Conservation (phyloP, 108 stramenopile species). For the Skeletonema marinoi region DNA sequence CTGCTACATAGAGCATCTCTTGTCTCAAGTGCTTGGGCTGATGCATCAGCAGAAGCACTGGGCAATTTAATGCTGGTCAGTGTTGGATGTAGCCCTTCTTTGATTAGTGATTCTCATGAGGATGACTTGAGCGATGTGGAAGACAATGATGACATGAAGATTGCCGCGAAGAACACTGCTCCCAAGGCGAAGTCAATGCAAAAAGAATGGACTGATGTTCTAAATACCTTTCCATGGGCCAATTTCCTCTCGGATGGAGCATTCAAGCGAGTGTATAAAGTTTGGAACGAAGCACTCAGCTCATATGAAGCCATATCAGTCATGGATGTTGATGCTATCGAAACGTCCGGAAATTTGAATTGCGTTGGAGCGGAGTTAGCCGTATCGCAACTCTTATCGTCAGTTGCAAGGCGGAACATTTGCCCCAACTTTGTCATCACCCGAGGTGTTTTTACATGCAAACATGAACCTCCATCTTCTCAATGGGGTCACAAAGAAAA, state of each 20-base stretch:
- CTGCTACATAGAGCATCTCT: constrained; percentile 58
- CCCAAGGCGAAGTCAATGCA: constrained; percentile 52
- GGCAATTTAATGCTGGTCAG: constrained; percentile 70
- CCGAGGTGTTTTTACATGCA: constrained; percentile 75
- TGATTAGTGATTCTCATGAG: constrained; percentile 21
- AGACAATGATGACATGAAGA: constrained; percentile 18
- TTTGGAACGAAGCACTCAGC: constrained; percentile 58
- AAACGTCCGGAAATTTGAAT: constrained; percentile 60
- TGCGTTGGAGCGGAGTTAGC: constrained; percentile 88
- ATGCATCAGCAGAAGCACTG: constrained; percentile 69
- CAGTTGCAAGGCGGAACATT: constrained; percentile 81
- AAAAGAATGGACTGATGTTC: constrained; percentile 63
- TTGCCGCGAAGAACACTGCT: background rate
- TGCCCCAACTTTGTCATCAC: constrained; percentile 94
- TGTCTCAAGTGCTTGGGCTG: constrained; percentile 79
- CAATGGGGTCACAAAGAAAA: constrained; percentile 72
- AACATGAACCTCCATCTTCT: constrained; percentile 59
- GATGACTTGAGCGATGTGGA: constrained; percentile 46
- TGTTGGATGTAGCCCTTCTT: constrained; percentile 68
- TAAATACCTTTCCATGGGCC: constrained; percentile 67
- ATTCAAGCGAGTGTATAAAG: constrained; percentile 90
- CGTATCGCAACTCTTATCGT: constrained; percentile 80
- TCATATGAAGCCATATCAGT: constrained; percentile 85
- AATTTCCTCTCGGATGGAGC: constrained; percentile 90
- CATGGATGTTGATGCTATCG: constrained; percentile 83